These are phyloP conservation scores for Pseudogymnoascus sp. DNA, from an alignment of 2,329 filamentous ascomycete genomes.

Conservation along the genomic window DNA sequence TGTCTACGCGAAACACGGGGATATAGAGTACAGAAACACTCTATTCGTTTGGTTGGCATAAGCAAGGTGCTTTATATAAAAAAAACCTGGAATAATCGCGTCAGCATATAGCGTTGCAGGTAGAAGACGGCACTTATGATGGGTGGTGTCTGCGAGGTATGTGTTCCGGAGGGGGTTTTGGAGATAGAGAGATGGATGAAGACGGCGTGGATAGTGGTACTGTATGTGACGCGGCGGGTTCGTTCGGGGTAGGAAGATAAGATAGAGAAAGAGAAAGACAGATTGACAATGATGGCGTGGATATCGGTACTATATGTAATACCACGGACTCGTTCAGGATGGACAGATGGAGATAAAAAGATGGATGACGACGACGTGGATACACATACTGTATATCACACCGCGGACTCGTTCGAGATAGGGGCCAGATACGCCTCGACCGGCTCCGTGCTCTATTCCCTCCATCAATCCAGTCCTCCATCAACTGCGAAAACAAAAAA, in stretches of 20 bases:
- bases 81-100: neutral
- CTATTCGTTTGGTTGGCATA: neutral
- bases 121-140: neutral
- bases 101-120: neutral
- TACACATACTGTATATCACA: neutral
- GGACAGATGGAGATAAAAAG: neutral
- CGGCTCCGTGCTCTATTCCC: neutral
- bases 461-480: too few relatives aligned
- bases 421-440: neutral
- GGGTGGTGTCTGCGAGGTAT: neutral
- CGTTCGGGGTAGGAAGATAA: neutral
- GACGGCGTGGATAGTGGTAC: neutral
- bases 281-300: neutral
- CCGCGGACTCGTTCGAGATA: neutral
- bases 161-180: neutral
- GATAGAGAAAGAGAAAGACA: neutral
- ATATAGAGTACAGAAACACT: neutral
- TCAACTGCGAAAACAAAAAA: neutral
- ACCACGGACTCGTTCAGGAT: neutral
- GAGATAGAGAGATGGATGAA: neutral
- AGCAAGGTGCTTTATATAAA: neutral
- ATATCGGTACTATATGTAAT: neutral
- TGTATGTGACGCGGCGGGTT: neutral
- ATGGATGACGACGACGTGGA: neutral
- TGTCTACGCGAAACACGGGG: neutral